phyloP scores from a whole-genome alignment of 1,139 yeast species.

The Pichia inconspicua region DNA sequence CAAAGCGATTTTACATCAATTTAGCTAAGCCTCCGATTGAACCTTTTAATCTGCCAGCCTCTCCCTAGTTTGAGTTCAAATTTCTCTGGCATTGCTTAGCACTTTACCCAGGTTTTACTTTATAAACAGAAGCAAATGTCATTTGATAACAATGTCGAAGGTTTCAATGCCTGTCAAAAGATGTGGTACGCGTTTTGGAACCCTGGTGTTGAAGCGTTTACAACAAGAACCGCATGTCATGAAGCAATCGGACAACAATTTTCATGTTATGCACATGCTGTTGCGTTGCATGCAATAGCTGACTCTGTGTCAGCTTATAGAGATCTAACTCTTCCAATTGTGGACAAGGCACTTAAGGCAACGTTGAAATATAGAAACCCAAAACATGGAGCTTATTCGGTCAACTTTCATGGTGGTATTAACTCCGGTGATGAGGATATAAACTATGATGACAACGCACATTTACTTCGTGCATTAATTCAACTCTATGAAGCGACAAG shows the following conservation, averaged over 20 bases:
- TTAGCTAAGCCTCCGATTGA: too few species aligned
- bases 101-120: too few species aligned
- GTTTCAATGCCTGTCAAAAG: conserved; percentile 38
- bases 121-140: conserved; percentile 24
- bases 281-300: conserved; percentile 62
- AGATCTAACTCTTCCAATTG: conserved; percentile 46
- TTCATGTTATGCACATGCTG: conserved; percentile 63
- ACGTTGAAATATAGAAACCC: conserved; percentile 48
- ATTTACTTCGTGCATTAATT: conserved; percentile 58
- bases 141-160: conserved; percentile 35
- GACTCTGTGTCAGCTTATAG: conserved; percentile 61
- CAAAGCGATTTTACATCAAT: too few species aligned
- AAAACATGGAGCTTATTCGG: conserved; percentile 62
- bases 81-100: too few species aligned
- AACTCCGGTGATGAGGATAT: conserved; percentile 54
- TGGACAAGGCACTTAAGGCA: conserved; percentile 46
- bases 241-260: conserved; percentile 52
- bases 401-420: conserved; percentile 42
- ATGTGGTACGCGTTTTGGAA: conserved; percentile 46
- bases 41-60: too few species aligned
- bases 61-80: too few species aligned
- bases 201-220: conserved; percentile 35
- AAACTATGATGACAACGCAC: conserved; percentile 73
- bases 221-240: conserved; percentile 43
- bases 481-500: conserved; percentile 66